Evolutionary conservation across 176 grass and related monocot genomes (phyloP).

Genomic region (Oryza officinalis): DNA sequence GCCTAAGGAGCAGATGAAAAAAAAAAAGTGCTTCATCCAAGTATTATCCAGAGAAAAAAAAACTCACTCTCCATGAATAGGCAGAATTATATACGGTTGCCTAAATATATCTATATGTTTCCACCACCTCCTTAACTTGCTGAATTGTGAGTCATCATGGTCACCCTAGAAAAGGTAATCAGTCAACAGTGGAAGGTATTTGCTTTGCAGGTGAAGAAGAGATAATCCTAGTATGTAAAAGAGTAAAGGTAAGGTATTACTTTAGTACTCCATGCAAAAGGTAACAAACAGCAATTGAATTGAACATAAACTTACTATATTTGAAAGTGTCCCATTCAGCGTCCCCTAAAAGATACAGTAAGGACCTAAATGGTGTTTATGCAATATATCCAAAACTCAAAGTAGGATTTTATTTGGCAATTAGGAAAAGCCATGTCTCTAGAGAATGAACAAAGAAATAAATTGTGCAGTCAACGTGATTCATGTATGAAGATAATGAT

Average conservation of each 20-base stretch:
- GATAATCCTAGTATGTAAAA: constrained; percentile 15
- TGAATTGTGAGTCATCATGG: constrained; percentile 27
- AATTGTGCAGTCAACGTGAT: not conserved
- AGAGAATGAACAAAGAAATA: not conserved
- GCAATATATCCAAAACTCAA: not conserved
- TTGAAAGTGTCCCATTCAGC: constrained; percentile 23
- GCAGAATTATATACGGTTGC: constrained; percentile 82
- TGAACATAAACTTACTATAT: not conserved
- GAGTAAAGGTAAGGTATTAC: not conserved
- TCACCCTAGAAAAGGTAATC: constrained; percentile 34
- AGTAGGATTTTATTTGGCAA: not conserved
- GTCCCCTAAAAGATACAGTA: not conserved
- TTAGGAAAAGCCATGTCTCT: not conserved
- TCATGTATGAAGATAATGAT: not conserved
- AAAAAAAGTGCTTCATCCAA: not conserved
- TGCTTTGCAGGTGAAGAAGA: not conserved
- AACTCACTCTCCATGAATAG: constrained; percentile 81
- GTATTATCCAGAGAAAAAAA: constrained; percentile 20
- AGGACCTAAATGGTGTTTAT: not conserved
- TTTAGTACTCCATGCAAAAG: not conserved
- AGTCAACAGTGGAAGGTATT: not conserved
- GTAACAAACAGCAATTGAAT: not conserved
- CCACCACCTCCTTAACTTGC: constrained; percentile 86
- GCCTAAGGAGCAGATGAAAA: constrained; percentile 18
- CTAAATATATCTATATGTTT: constrained; percentile 78